Base-by-base conservation (phyloP, 371 early-diverging fungal species). In the Mortierella polycephala region DNA sequence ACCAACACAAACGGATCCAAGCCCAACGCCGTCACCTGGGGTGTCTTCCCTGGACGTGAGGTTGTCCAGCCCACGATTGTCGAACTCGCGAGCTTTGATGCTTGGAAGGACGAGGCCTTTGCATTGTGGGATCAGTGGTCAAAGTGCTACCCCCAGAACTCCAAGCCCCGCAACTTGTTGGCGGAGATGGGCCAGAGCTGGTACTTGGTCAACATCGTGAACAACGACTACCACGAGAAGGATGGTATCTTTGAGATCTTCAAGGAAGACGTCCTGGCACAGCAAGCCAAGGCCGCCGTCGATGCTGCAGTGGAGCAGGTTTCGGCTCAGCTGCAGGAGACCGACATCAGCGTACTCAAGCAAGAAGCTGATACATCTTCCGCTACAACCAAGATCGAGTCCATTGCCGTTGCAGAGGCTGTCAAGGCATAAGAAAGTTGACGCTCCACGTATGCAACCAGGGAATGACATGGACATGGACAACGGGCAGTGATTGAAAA, bases 21-120 rank as follows among this genome's bases (percentile, higher is more conserved):
- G 44, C 94, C 96, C 41, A 96, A 95, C 69, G 97, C 98, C n/a
- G 95, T 98, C 21, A 96, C 98, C 5, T 98, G 98, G 98, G 98
- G 98, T 66, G 96, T 96, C 37, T 97, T 98, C 92, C 96, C 97
- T 10, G 96, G 96, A 46, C 95, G 95, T 74, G 98, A 98, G 73
- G 94, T 98, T 67, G 87, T 96, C 49, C 98, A 98, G 80, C 97
- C 97, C 39, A 98, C 98, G 12, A 91, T 98, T 75, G 96, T 96
- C 47, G 98, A 98, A 72, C 81, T 89, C 45, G 85, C 85, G 59
- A 91, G 92, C 57, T 98, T 98, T 81, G 87, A 96, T 85, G 96
- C 97, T 4, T 98, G 98, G 98, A 81, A 89, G 81, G 88, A 91
- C 41, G 98, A 98, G 68, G 97, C 97, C 0, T 96, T 92, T 82